Conservation (phyloP, 2,329 filamentous ascomycete genomes). For the Ophiostoma ulmi region DNA sequence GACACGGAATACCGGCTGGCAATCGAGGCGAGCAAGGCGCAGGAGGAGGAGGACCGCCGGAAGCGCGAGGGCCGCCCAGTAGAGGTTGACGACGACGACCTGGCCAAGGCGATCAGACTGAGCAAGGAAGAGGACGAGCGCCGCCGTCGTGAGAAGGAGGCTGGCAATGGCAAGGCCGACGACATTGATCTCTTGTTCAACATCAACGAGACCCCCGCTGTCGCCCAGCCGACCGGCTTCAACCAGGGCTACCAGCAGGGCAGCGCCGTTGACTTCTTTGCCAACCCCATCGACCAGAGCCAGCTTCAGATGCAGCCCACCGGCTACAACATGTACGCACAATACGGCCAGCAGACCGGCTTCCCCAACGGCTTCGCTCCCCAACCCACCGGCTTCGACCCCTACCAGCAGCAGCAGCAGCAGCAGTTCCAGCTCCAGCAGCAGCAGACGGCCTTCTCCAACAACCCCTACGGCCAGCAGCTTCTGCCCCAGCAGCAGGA, state of each 20-base stretch:
- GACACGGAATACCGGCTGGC: constrained; percentile 87
- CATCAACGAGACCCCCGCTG: constrained; percentile 41
- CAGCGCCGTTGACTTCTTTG: constrained; percentile 92
- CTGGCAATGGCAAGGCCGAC: constrained; percentile 29
- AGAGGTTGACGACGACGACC: constrained; percentile 71
- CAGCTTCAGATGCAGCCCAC: constrained; percentile 76
- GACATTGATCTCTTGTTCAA: constrained; percentile 71
- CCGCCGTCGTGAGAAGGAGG: constrained; percentile 68
- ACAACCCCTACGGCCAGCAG: constrained; percentile 37
- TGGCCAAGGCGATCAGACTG: constrained; percentile 89
- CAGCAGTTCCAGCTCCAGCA: constrained; percentile 44
- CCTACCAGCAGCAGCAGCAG: constrained; percentile 50
- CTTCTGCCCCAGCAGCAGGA: constrained; percentile 43
- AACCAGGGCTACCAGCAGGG: constrained; percentile 98
- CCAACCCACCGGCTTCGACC: constrained; percentile 57
- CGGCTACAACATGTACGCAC: constrained; percentile 58
- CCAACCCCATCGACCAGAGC: constrained; percentile 79
- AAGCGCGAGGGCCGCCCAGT: constrained; percentile 60
- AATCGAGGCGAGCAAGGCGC: constrained; percentile 88
- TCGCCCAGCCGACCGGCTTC: constrained; percentile 70
- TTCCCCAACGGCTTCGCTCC: constrained; percentile 60
- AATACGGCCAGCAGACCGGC: constrained; percentile 47
- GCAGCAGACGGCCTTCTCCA: constrained; percentile 33
- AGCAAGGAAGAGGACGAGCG: constrained; percentile 93
- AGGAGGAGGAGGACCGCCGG: constrained; percentile 82